phyloP scores from a whole-genome alignment of 805 yeast genomes.

The Teunomyces cretensis region DNA sequence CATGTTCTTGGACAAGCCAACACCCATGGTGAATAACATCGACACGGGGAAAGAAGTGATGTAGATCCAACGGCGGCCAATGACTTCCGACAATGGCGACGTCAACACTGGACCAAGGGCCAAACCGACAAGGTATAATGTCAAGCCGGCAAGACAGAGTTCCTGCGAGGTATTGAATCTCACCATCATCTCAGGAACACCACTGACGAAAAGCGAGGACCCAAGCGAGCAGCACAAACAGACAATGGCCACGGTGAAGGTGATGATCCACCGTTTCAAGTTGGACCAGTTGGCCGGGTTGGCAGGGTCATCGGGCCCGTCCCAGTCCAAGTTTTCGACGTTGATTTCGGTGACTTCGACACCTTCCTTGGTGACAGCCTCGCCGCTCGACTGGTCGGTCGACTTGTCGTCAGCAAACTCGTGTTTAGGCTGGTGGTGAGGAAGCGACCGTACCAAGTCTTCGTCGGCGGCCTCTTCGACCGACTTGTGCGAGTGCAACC shows the following conservation, averaged over 20 bases:
- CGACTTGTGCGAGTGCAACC: slow-evolving; percentile 17
- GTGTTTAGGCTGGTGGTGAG: not conserved
- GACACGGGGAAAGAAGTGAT: slow-evolving; percentile 59
- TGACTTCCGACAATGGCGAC: slow-evolving; percentile 70
- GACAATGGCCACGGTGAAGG: slow-evolving; percentile 61
- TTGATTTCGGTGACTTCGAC: slow-evolving; percentile 7
- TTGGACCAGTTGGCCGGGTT: slow-evolving; percentile 71
- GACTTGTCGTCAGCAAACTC: not conserved
- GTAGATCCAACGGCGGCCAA: slow-evolving; percentile 67
- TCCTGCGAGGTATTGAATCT: slow-evolving; percentile 57
- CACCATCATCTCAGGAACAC: slow-evolving; percentile 53
- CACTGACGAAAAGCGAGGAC: slow-evolving; percentile 68
- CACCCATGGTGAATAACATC: slow-evolving; percentile 73
- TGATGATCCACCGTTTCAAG: slow-evolving; percentile 62
- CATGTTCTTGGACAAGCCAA: slow-evolving; percentile 63
- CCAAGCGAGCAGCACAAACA: slow-evolving; percentile 76
- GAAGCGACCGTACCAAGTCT: slow-evolving; percentile 8
- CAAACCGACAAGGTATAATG: slow-evolving; percentile 69
- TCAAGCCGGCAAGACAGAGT: slow-evolving; percentile 64
- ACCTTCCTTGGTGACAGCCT: not conserved
- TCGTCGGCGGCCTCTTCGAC: slow-evolving; percentile 17
- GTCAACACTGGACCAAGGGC: slow-evolving; percentile 69
- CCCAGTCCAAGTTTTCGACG: slow-evolving; percentile 49
- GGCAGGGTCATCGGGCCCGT: slow-evolving; percentile 56
- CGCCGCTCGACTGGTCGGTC: not conserved